These are phyloP conservation scores for Galerina sulciceps DNA, from an alignment of 768 basidiomycete species.

Conservation along the genomic window DNA sequence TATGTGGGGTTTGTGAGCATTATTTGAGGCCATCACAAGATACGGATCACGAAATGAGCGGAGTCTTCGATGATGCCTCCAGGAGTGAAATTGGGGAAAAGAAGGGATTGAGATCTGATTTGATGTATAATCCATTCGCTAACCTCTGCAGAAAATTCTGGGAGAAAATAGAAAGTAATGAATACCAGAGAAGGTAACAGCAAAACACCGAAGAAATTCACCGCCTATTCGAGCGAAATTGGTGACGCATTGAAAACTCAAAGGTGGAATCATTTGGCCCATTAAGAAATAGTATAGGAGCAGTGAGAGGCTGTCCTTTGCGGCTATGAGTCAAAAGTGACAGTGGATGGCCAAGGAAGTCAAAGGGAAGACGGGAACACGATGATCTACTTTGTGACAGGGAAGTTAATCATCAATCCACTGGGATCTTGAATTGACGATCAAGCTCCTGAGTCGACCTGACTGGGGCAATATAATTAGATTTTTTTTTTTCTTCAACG, in stretches of 20 bases:
- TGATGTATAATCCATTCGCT: not conserved
- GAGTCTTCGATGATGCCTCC: slow-evolving; percentile 20
- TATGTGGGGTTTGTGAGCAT: slow-evolving; percentile 1
- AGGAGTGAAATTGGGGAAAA: slow-evolving; percentile 11
- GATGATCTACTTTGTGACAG: slow-evolving; percentile 22
- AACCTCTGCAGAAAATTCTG: not conserved
- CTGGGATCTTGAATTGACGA: slow-evolving; percentile 15
- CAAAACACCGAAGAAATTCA: too few species aligned
- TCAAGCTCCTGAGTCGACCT: slow-evolving; percentile 10
- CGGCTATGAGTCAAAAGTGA: slow-evolving; percentile 20
- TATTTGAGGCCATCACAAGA: slow-evolving; percentile 9
- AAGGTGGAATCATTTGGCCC: not conserved
- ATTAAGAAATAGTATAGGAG: not conserved
- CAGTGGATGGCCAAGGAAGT: slow-evolving; percentile 19
- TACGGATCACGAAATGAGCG: slow-evolving; percentile 32
- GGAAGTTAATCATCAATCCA: slow-evolving; percentile 22
- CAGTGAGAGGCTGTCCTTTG: slow-evolving; percentile 6
- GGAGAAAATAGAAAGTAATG: not conserved
- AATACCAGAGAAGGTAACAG: too few species aligned
- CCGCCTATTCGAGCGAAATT: too few species aligned
- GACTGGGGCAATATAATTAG: not conserved
- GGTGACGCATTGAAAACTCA: not conserved
- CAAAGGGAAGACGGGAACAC: slow-evolving; percentile 18
- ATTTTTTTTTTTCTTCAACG: not conserved
- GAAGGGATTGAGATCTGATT: slow-evolving; percentile 1